Percentiles rank a stretch among this genome's conserved stretches.
Conservation (phyloP, 345 rosid genomes). For the Clarkia xantiana region DNA sequence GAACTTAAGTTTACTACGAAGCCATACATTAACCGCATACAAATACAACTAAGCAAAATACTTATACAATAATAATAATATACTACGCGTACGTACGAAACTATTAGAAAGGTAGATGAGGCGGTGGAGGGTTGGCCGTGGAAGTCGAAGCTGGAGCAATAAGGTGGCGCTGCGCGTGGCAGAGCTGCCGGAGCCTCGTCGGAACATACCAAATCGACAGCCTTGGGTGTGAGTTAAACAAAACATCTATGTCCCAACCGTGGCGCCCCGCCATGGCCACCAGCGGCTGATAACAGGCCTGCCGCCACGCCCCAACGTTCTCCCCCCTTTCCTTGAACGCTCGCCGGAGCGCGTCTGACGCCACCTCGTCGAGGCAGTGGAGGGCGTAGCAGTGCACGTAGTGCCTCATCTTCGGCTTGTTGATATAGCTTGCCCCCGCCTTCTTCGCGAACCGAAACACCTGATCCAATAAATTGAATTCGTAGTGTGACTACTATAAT, state of each 20-base stretch:
- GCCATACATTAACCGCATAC: too few relatives aligned
- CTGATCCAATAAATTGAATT: too few relatives aligned
- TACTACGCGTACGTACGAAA: too few relatives aligned
- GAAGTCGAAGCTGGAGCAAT: too few relatives aligned
- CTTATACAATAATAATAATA: too few relatives aligned
- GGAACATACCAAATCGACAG: constrained; percentile 93
- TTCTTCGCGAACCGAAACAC: constrained; percentile 89
- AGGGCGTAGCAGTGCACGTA: constrained; percentile 96
- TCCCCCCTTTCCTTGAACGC: constrained; percentile 87
- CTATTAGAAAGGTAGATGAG: too few relatives aligned
- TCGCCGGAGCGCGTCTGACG: constrained; percentile 60
- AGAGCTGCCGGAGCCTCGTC: constrained; percentile 88
- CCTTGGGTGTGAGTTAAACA: constrained; percentile 84
- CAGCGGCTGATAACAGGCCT: constrained; percentile 88
- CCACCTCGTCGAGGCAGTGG: constrained; percentile 83
- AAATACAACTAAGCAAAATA: too few relatives aligned
- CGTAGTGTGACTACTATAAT: too few relatives aligned
- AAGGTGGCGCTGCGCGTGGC: constrained; percentile 43
- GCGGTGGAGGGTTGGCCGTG: too few relatives aligned
- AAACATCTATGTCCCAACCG: constrained; percentile 89
- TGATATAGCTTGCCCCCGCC: constrained; percentile 89
- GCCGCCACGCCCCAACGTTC: constrained; percentile 96
- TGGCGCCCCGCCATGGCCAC: constrained; percentile 68
- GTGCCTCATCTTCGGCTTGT: constrained; percentile 98
- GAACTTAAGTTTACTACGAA: too few relatives aligned